Base-by-base conservation (phyloP, 2,329 filamentous ascomycete species). In the Fusarium compactum region DNA sequence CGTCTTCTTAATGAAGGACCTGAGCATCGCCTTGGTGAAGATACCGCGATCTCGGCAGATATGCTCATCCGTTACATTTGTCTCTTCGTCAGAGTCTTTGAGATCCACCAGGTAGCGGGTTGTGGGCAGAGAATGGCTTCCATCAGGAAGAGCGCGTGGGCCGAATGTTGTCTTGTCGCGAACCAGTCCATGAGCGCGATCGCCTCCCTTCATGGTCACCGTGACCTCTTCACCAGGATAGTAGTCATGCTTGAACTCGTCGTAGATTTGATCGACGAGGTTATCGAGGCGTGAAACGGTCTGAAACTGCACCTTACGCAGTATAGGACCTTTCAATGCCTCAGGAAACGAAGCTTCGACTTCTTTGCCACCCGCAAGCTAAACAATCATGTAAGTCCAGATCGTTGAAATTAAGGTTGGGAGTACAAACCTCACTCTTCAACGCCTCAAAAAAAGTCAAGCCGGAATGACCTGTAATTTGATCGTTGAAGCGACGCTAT, bases 331-430 rank as follows among this genome's bases (percentile, higher is more conserved):
- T 78, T 97, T 97, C 66, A 99, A 85, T 40, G 93, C 89, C 80
- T 97, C 94, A 20, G 96, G 96, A 74, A 99, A 98, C 40, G 92
- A 89, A 77, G 92, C 93, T 74, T 98, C 94, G 63, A 98, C 94
- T 80, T 97, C 94, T 79, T 91, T 90, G 50, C 94, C 94, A 71
- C 94, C 94, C 71, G 91, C 88, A 75, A 89, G 87, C 92, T 94
- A 76, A 47, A 58, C 45, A 48, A 24, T 52, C 41, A 15, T 50
- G 63, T 73, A 40, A 76, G 73, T 51, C 43, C 24, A 32, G 45
- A 53, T 38, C 20, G 15, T 34, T 25, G 6, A 38, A 27, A 44
- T 25, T 25, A 43, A 44, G 38, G 22, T 14, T 52, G 20, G 27
- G 16, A 44, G 51, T 24, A 84, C 90, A 71, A 86, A 97, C 94